Evolutionary conservation across 1,284 basidiomycete genomes (phyloP).

Genomic region (Tilletia indica): DNA sequence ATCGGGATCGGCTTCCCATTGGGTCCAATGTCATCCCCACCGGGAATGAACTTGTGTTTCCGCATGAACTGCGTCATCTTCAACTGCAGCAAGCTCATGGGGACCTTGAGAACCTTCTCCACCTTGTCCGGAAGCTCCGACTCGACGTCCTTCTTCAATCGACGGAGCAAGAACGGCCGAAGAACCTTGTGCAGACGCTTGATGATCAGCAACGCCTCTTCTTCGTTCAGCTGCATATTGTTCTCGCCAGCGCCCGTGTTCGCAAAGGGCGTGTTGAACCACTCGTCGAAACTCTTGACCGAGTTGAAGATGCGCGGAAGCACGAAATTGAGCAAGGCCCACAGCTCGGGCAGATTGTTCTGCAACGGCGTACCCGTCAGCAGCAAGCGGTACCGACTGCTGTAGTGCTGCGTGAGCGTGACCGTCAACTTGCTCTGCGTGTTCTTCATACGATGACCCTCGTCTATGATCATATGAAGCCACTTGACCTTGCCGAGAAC

Average conservation of each 20-base stretch:
- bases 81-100: constrained; percentile 90
- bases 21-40: constrained; percentile 48
- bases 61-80: constrained; percentile 98
- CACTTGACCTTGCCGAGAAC: constrained; percentile 56
- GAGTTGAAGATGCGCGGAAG: constrained; percentile 99
- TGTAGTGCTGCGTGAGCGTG: constrained; percentile 89
- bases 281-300: constrained; percentile 98
- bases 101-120: constrained; percentile 97
- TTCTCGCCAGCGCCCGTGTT: constrained; percentile 85
- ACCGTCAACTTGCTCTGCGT: constrained; percentile 90
- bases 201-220: constrained; percentile 96
- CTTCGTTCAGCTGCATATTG: constrained; percentile 94
- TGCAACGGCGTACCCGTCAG: constrained; percentile 97
- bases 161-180: constrained; percentile 89
- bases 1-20: constrained; percentile 48
- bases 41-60: constrained; percentile 81
- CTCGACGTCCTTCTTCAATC: constrained; percentile 98
- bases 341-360: constrained; percentile 97
- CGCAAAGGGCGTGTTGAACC: constrained; percentile 99
- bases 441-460: constrained; percentile 99
- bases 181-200: constrained; percentile 97
- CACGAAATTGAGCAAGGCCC: constrained; percentile 97
- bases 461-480: constrained; percentile 57
- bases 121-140: constrained; percentile 97
- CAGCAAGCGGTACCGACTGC: constrained; percentile 89